Base-by-base conservation (phyloP, 2,329 filamentous ascomycete genomes). In the Trichophyton simii region DNA sequence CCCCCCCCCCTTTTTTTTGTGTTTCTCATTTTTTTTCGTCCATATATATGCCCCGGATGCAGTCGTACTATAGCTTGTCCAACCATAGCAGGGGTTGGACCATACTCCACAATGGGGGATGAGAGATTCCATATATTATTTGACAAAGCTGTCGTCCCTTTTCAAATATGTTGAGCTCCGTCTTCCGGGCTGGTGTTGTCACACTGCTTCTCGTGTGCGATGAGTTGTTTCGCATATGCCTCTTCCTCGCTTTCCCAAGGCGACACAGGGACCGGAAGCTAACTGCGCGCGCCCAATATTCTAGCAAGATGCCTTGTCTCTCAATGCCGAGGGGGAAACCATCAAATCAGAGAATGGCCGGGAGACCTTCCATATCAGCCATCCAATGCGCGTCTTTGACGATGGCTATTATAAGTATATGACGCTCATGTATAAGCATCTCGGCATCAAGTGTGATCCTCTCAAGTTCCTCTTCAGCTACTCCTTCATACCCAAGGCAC, bases 371-470 rank as follows among this genome's bases (percentile, higher is more conserved):
- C 74, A 76, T 63, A 70, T 79, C 44, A 78, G 81, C 68, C 67
- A 81, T 46, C 79, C 79, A 38, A 81, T 81, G 79, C 77, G 79
- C 59, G 77, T 76, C 5, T 79, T 81, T 63, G 76, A 76, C 13
- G 76, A 72, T 8, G 77, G 78, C 20, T 85, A 81, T 69, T 84
- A 85, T 66, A 68, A 71, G 55, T 82, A 83, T 63, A 70, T 85
- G 57, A 77, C 76, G 64, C 73, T 75, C 28, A 80, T 86, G 78
- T 85, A 85, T 68, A 73, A 79, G 28, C 73, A 82, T 64, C 70
- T 86, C 2, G 76, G 73, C 1, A 73, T 85, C 11, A 70, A 71
- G 4, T 80, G 82, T 62, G 75, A 77, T 46, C 72, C 76, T 11
- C 76, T 81, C 60, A 75, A 73, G 15, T 84, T 84, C 65, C 69